Percentiles rank a stretch among this genome's conserved stretches.
These are phyloP conservation scores for Saussurea involucrata DNA, from an alignment of 129 eudicot genomes.

Conservation along the genomic window DNA sequence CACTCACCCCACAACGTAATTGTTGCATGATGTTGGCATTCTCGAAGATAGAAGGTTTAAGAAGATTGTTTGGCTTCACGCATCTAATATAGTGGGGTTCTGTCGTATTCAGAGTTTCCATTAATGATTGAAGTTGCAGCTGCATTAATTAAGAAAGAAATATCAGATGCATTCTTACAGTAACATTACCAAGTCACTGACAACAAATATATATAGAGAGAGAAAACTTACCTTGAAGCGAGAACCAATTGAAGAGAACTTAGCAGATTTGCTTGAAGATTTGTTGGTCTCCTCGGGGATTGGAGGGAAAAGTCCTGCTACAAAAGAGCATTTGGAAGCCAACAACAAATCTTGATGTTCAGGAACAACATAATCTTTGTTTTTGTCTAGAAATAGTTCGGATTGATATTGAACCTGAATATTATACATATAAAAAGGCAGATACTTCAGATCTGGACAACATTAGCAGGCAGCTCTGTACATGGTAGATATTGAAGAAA, in stretches of 20 bases:
- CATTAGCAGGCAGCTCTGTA: conserved; percentile 17
- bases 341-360: conserved; percentile 94
- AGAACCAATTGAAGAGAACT: conserved; percentile 97
- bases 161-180: conserved; percentile 15
- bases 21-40: conserved; percentile 91
- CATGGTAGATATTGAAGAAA: background rate
- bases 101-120: conserved; percentile 97
- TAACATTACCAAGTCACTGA: conserved; percentile 11
- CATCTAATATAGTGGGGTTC: conserved; percentile 98
- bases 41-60: conserved; percentile 92
- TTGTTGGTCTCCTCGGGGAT: conserved; percentile 67
- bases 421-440: conserved; percentile 18
- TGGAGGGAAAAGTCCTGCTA: conserved; percentile 87
- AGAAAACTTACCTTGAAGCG: conserved; percentile 69
- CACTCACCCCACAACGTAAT: conserved; percentile 98
- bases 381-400: conserved; percentile 88
- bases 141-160: conserved; percentile 37
- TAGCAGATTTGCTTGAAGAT: conserved; percentile 84
- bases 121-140: conserved; percentile 88
- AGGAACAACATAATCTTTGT: conserved; percentile 95
- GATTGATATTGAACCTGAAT: conserved; percentile 87
- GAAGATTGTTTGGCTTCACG: conserved; percentile 95
- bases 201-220: background rate
- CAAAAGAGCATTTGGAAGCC: conserved; percentile 92
- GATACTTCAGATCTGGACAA: conserved; percentile 16